phyloP scores from a whole-genome alignment of 805 yeast genomes.

The Lipomyces kockii region DNA sequence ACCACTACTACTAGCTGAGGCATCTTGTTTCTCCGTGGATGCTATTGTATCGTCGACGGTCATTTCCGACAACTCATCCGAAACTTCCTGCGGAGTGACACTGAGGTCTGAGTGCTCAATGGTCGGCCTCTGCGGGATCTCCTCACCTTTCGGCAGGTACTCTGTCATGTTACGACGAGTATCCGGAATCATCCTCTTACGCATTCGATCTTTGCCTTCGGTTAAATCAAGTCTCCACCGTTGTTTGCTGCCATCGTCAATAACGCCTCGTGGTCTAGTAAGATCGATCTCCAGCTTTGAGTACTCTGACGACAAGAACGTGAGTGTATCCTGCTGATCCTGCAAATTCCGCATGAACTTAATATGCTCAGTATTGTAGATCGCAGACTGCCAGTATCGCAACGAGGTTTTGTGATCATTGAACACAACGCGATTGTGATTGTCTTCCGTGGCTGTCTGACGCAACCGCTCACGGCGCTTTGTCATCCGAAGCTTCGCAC shows the following conservation, averaged over 20 bases:
- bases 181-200: constrained; percentile 63
- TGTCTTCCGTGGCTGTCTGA: constrained; percentile 19
- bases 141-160: constrained; percentile 47
- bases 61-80: constrained; percentile 18
- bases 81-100: constrained; percentile 2
- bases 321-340: constrained; percentile 66
- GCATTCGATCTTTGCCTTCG: constrained; percentile 71
- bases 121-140: constrained; percentile 3
- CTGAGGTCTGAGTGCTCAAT: not conserved
- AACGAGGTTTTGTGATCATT: constrained; percentile 32
- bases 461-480: constrained; percentile 32
- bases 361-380: constrained; percentile 44
- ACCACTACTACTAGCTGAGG: not conserved
- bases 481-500: constrained; percentile 10
- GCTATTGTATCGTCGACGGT: constrained; percentile 12
- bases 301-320: constrained; percentile 55
- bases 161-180: constrained; percentile 55
- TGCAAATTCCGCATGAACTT: constrained; percentile 60
- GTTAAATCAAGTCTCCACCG: constrained; percentile 64
- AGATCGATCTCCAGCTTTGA: constrained; percentile 54
- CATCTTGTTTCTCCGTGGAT: constrained; percentile 5
- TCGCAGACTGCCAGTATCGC: constrained; percentile 39
- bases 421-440: constrained; percentile 18
- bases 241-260: constrained; percentile 36
- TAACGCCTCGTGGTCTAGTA: constrained; percentile 43